These are phyloP conservation scores for Candida buenavistaensis DNA, from an alignment of 1,139 yeast genomes.

Conservation along the genomic window DNA sequence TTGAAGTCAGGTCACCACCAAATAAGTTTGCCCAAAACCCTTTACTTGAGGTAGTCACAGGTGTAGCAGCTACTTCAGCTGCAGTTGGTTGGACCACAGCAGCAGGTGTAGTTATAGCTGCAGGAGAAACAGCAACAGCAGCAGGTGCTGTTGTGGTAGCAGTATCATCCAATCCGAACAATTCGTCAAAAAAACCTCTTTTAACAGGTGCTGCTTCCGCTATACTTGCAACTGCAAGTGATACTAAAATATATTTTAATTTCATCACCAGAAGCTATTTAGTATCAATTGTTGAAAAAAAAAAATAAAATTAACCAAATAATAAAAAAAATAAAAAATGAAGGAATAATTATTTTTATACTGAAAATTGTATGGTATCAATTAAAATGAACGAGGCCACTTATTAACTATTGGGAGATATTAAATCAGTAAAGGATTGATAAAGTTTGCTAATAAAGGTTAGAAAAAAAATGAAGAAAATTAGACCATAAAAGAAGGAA, in stretches of 20 bases:
- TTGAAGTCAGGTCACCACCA: slow-evolving; percentile 9
- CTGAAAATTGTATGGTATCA: not conserved
- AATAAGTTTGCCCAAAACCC: slow-evolving; percentile 14
- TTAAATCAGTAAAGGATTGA: not conserved
- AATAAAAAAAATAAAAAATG: not conserved
- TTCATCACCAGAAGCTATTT: slow-evolving; percentile 8
- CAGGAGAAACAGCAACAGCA: slow-evolving; percentile 8
- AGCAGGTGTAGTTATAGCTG: slow-evolving; percentile 15
- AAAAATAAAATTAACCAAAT: not conserved
- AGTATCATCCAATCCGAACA: slow-evolving; percentile 14
- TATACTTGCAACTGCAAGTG: slow-evolving; percentile 12
- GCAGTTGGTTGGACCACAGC: slow-evolving; percentile 11
- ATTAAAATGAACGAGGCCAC: not conserved
- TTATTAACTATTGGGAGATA: too few species aligned
- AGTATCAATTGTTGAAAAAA: not conserved
- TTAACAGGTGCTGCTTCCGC: slow-evolving; percentile 17
- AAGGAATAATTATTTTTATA: not conserved
- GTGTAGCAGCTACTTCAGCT: slow-evolving; percentile 4
- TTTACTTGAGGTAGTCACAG: slow-evolving; percentile 3
- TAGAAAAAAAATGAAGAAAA: not conserved
- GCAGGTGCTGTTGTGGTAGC: slow-evolving; percentile 10
- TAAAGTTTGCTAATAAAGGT: not conserved
- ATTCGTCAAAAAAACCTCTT: slow-evolving; percentile 17
- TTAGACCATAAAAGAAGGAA: not conserved
- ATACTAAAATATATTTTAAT: slow-evolving; percentile 9